Percentiles rank a stretch among this genome's conserved stretches.
Evolutionary conservation across 306 rosid genomes (phyloP).

Genomic region (Rubus parviflorus): DNA sequence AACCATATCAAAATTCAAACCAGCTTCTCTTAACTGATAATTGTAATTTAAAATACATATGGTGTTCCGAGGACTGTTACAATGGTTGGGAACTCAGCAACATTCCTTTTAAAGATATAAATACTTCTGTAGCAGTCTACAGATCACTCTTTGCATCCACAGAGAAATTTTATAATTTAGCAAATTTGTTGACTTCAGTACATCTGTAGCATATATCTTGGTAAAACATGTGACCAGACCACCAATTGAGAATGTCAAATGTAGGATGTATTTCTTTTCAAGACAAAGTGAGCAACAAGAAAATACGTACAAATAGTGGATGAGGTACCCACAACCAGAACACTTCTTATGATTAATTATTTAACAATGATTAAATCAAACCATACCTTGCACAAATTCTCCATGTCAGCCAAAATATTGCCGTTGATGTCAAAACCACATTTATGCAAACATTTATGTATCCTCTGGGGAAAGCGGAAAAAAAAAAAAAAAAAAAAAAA

Average conservation of each 20-base stretch:
- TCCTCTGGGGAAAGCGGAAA: conserved; percentile 65
- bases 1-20: neutral
- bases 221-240: neutral
- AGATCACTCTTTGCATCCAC: neutral
- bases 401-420: conserved; percentile 56
- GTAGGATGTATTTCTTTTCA: neutral
- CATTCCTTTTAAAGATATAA: neutral
- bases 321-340: neutral
- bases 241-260: neutral
- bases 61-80: neutral
- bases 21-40: neutral
- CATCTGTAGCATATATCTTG: neutral
- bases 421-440: conserved; percentile 62
- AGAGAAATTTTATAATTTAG: neutral
- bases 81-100: neutral
- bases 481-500: too few relatives aligned
- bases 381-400: conserved; percentile 65
- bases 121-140: neutral
- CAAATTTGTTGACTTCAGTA: neutral
- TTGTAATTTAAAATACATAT: neutral
- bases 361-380: neutral
- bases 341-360: neutral
- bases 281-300: neutral
- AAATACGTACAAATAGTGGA: neutral
- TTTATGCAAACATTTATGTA: conserved; percentile 65